Conservation (phyloP, 2,329 filamentous ascomycete species). For the Aureobasidium sp. region DNA sequence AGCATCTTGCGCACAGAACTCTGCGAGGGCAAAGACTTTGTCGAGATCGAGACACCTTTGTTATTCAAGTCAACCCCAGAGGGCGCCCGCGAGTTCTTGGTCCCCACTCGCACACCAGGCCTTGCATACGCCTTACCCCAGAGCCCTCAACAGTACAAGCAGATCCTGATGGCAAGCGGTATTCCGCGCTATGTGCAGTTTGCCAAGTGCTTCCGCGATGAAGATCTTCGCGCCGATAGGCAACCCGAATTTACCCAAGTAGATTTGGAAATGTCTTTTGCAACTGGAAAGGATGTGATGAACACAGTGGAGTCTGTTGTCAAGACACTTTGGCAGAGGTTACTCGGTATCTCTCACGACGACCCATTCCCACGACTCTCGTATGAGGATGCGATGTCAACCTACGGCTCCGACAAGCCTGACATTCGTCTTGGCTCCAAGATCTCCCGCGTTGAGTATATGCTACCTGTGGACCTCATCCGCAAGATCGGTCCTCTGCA, state of each 20-base stretch:
- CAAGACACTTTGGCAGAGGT: constrained; percentile 43
- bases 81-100: constrained; percentile 87
- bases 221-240: constrained; percentile 82
- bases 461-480: constrained; percentile 56
- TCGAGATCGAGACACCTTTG: constrained; percentile 82
- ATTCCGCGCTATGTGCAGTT: constrained; percentile 81
- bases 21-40: constrained; percentile 47
- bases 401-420: constrained; percentile 85
- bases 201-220: constrained; percentile 89
- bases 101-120: constrained; percentile 70
- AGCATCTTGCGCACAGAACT: constrained; percentile 48
- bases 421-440: constrained; percentile 67
- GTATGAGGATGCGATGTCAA: constrained; percentile 69
- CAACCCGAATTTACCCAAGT: constrained; percentile 97
- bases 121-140: constrained; percentile 86
- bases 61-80: constrained; percentile 97
- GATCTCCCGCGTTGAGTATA: constrained; percentile 51
- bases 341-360: constrained; percentile 37
- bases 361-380: constrained; percentile 50
- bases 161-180: constrained; percentile 89
- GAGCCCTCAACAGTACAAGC: constrained; percentile 97
- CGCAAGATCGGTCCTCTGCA: constrained; percentile 63
- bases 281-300: constrained; percentile 63
- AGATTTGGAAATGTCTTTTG: constrained; percentile 90
- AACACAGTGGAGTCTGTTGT: constrained; percentile 46